A percentile compares a stretch with the other conserved stretches of the same genome.
Conservation (phyloP, 2,329 filamentous ascomycete genomes). For the Fusarium mexicanum region DNA sequence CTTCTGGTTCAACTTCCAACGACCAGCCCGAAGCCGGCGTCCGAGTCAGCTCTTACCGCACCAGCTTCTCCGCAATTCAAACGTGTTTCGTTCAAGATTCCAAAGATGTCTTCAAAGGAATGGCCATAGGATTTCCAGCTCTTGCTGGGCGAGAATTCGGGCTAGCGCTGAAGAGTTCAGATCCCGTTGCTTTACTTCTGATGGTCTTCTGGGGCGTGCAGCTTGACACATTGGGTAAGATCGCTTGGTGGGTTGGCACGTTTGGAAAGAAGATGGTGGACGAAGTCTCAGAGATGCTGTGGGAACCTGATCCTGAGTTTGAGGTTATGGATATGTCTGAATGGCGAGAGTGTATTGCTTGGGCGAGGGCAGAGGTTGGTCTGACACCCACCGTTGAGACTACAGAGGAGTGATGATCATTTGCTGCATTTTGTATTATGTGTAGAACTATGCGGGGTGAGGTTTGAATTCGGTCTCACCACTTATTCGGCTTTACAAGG, state of each 20-base stretch:
- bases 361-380: slow-evolving; percentile 36
- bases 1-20: not conserved
- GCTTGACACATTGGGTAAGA: slow-evolving; percentile 38
- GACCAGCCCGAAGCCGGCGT: not conserved
- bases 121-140: slow-evolving; percentile 45
- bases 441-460: not conserved
- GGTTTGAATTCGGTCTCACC: not conserved
- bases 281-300: slow-evolving; percentile 31
- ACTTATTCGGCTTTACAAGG: not conserved
- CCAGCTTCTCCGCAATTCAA: slow-evolving; percentile 46
- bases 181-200: slow-evolving; percentile 50
- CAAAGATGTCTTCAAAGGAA: slow-evolving; percentile 45
- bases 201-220: slow-evolving; percentile 52
- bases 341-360: slow-evolving; percentile 33
- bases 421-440: not conserved
- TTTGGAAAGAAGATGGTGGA: slow-evolving; percentile 37
- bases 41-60: slow-evolving; percentile 15
- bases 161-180: slow-evolving; percentile 41
- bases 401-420: not conserved
- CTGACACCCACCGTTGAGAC: not conserved
- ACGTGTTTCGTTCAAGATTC: slow-evolving; percentile 50
- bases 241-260: slow-evolving; percentile 40
- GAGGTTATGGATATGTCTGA: slow-evolving; percentile 11
- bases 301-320: not conserved
- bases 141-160: slow-evolving; percentile 46